Base-by-base conservation (phyloP, 306 rosid species). In the Fragaria iinumae region DNA sequence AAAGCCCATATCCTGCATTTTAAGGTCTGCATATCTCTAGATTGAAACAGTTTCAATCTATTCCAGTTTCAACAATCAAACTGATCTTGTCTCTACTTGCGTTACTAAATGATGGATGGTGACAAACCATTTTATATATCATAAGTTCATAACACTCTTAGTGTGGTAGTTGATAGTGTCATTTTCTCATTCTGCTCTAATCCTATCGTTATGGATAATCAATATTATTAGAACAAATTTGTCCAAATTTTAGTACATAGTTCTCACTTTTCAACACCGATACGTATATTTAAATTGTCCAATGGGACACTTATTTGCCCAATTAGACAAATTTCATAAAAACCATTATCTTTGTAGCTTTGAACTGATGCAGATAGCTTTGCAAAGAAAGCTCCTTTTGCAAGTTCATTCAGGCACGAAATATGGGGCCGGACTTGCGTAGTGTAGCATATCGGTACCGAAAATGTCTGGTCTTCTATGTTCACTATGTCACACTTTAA, bases 151-250 rank as follows among this genome's bases (percentile, higher is more conserved):
- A 32, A 38, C 8, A 21, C 9, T 9, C 16, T 0, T 0, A n/a
- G 25, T 43, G 20, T 67, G 53, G 53, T 55, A 50, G 38, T 72
- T 55, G 2, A 55, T 36, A 2, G 17, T 41, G 41, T 59, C 21
- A 38, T 39, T 29, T 6, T 77, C 75, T 8, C 67, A 39, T 67
- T 59, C 76, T 68, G 73, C 29, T 78, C 82, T 76, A 59, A 60
- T 44, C 80, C 72, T 73, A 78, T 68, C 73, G 6, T 75, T 11
- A 21, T 2, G 4, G 18, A 60, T 38, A 32, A 32, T 7, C 64
- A 36, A 39, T 53, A 45, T 69, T 43, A 69, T 44, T 29, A 75
- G 4, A 56, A 12, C 36, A 21, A 32, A 70, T 18, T 20, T 18
- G 23, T n/a, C 8, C 59, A 52, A 20, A 52, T 52, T 4, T 18